phyloP scores from a whole-genome alignment of 164 flowering plant genomes.

The Saururus chinensis region DNA sequence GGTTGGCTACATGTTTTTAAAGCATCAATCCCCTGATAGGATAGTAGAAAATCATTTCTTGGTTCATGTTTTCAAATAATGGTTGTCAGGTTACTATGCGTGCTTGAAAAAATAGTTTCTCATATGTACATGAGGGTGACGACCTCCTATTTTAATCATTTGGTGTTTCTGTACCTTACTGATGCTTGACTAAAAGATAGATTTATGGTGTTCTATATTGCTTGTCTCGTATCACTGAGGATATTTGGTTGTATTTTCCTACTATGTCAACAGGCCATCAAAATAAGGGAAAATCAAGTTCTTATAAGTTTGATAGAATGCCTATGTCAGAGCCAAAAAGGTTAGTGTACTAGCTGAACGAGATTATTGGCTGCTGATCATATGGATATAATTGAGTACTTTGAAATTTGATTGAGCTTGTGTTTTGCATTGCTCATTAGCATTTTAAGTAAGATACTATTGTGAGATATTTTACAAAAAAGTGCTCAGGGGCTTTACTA shows the following conservation, averaged over 20 bases:
- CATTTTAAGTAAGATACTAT: no score
- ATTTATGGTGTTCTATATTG: no score
- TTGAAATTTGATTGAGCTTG: not conserved
- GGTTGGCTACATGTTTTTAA: no score
- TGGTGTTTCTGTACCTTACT: not conserved
- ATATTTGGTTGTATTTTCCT: not conserved
- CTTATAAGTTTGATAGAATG: not conserved
- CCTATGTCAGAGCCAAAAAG: not conserved
- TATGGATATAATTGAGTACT: no score
- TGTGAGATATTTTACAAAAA: not conserved
- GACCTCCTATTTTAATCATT: not conserved
- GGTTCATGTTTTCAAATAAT: not conserved
- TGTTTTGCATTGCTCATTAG: not conserved
- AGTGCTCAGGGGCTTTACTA: not conserved
- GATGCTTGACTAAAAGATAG: not conserved
- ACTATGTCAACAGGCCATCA: not conserved
- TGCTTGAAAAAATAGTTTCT: not conserved
- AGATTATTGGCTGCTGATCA: not conserved
- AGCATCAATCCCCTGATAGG: not conserved
- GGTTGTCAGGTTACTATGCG: not conserved
- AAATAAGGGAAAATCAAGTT: not conserved
- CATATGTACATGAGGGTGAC: not conserved
- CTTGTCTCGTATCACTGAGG: not conserved
- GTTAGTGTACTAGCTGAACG: not conserved
- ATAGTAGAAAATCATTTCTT: not conserved